phyloP scores from a whole-genome alignment of 768 basidiomycete genomes.

The Russula olivacea region DNA sequence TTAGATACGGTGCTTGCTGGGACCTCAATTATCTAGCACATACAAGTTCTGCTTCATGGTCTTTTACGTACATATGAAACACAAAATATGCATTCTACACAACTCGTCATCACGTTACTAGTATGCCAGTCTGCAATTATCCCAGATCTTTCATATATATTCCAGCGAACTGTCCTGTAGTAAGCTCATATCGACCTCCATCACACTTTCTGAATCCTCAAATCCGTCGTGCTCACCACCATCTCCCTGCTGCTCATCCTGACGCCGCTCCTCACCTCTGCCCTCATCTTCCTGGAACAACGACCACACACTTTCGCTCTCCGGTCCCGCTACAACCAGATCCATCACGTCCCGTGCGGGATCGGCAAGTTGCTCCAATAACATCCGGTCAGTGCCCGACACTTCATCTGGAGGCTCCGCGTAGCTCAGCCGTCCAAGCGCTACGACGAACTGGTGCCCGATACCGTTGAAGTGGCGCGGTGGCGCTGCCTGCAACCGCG shows the following conservation, averaged over 20 bases:
- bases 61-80: not conserved
- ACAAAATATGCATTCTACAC: not conserved
- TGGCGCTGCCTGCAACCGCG: slow-evolving; percentile 51
- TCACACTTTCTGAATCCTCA: not conserved
- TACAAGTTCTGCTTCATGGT: not conserved
- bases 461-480: slow-evolving; percentile 55
- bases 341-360: slow-evolving; percentile 31
- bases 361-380: slow-evolving; percentile 29
- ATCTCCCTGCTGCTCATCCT: not conserved
- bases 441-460: slow-evolving; percentile 66
- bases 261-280: not conserved
- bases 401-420: slow-evolving; percentile 35
- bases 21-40: not conserved
- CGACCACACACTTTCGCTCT: slow-evolving; percentile 31
- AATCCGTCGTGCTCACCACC: not conserved
- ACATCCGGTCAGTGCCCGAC: slow-evolving; percentile 16
- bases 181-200: not conserved
- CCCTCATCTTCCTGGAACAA: slow-evolving; percentile 29
- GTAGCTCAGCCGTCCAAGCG: slow-evolving; percentile 68
- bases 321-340: slow-evolving; percentile 31
- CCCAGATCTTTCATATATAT: not conserved
- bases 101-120: too few relatives aligned
- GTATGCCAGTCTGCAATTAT: not conserved
- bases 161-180: not conserved
- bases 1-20: not conserved